Percentiles rank a stretch among this genome's conserved stretches.
Evolutionary conservation across 2,329 filamentous ascomycete genomes (phyloP).

Genomic region (Allantophomopsis lycopodina): DNA sequence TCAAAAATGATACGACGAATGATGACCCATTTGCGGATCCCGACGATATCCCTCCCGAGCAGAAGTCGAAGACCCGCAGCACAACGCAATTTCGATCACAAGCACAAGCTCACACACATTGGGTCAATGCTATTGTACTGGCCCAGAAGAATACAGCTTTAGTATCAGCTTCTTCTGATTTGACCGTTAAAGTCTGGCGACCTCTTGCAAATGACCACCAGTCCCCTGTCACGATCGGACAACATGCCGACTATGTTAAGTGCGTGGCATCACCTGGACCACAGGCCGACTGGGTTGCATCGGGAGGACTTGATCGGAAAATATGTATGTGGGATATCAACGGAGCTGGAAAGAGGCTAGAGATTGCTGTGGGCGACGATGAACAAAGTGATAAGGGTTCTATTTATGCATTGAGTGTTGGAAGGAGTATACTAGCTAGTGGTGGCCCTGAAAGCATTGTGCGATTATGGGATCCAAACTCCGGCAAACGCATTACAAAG

Average conservation of each 20-base stretch:
- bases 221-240: constrained; percentile 68
- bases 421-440: constrained; percentile 71
- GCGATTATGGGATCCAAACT: constrained; percentile 79
- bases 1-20: constrained; percentile 21
- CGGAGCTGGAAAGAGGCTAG: constrained; percentile 71
- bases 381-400: constrained; percentile 84
- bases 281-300: constrained; percentile 75
- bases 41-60: constrained; percentile 13
- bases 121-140: constrained; percentile 63
- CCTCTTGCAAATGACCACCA: constrained; percentile 51
- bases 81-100: constrained; percentile 43
- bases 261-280: constrained; percentile 68
- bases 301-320: constrained; percentile 83
- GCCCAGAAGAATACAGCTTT: constrained; percentile 50
- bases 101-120: constrained; percentile 63
- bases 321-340: constrained; percentile 90
- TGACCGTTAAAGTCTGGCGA: constrained; percentile 66
- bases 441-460: constrained; percentile 91
- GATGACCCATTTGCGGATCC: constrained; percentile 17
- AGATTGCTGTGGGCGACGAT: constrained; percentile 75
- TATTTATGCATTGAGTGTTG: constrained; percentile 78
- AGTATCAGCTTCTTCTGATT: constrained; percentile 61
- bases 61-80: constrained; percentile 24
- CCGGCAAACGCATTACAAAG: constrained; percentile 84
- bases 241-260: constrained; percentile 95